These are phyloP conservation scores for Fusarium oligoseptatum DNA, from an alignment of 2,329 filamentous ascomycete genomes.

Conservation along the genomic window DNA sequence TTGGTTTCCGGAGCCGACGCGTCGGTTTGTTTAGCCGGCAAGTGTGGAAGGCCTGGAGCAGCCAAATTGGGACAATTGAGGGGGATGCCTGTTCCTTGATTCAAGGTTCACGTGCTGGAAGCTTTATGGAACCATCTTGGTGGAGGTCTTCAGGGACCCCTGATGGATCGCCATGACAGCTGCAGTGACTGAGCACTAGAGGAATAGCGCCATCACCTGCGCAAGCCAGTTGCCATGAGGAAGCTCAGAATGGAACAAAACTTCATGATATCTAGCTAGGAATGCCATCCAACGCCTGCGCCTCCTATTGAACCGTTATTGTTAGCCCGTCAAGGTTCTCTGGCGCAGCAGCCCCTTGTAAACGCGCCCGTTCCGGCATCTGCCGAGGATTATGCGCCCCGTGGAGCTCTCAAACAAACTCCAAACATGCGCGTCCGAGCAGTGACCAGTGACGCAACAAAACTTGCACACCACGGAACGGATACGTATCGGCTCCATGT, in stretches of 20 bases:
- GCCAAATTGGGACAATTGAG: neutral
- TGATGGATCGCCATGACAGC: slow-evolving; percentile 38
- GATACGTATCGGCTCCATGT: slow-evolving; percentile 17
- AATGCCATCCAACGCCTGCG: neutral
- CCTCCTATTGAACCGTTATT: slow-evolving; percentile 11
- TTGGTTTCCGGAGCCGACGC: neutral
- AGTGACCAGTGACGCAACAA: slow-evolving; percentile 48
- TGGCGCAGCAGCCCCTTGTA: slow-evolving; percentile 4
- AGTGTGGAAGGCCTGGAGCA: neutral
- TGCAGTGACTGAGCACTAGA: slow-evolving; percentile 32
- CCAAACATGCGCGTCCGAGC: slow-evolving; percentile 39
- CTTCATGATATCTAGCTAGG: neutral
- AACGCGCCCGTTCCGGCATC: slow-evolving; percentile 30
- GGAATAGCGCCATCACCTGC: slow-evolving; percentile 29
- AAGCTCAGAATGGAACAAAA: neutral
- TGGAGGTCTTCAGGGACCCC: slow-evolving; percentile 31
- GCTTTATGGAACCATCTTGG: slow-evolving; percentile 10
- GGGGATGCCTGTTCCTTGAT: slow-evolving; percentile 13
- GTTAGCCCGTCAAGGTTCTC: neutral
- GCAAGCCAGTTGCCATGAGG: slow-evolving; percentile 1
- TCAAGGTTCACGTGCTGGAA: neutral
- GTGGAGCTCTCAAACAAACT: slow-evolving; percentile 29
- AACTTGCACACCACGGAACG: slow-evolving; percentile 25
- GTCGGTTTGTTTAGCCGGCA: neutral
- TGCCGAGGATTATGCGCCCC: slow-evolving; percentile 47